Base-by-base conservation (phyloP, 1,284 basidiomycete genomes). In the Boletus coffeatus region DNA sequence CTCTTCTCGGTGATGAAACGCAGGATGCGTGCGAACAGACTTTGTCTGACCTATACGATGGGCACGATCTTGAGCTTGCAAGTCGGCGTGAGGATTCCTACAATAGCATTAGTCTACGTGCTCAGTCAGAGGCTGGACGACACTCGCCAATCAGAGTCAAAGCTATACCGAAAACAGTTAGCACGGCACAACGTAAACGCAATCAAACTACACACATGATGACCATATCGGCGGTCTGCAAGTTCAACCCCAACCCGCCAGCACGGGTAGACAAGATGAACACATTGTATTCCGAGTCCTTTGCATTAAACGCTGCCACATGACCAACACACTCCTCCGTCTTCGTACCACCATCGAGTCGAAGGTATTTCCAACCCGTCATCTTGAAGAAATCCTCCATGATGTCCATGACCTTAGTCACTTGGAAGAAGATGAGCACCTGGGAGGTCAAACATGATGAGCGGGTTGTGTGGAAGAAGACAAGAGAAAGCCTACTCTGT, bases 41-140 rank as follows among this genome's bases (percentile, higher is more conserved):
- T 97, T 97, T 69, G 97, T 99, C 75, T 99, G 97, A 66, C 97
- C 97, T 72, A 99, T 99, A 86, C 97, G 96, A 83, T 99, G 96
- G 11, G 94, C 94, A 83, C 94, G 94, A 84, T 99, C 97, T 81
- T 98, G 97, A 25, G 97, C 97, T 79, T 99, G 97, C 68, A 99
- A 79, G 87, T 99, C 97, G 56, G 94, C 93, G 71, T 97, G 94
- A 63, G 95, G 95, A 79, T 98, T 98, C 94, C 88, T 88, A 72
- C 39, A 11, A 16, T 57, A 25, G 25, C 13, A 18, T 65, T 39
- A 64, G 16, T 59, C 11, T 29, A 57, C 7, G 53, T 7, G 6
- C 21, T 43, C 10, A 11, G 39, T 52, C 34, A 29, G 37, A 32
- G 25, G 6, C 16, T 55, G 3, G 5, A 3, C 3, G 52, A 48